phyloP scores from a whole-genome alignment of 2,329 filamentous ascomycete genomes.

The Aspergillus eucalypticola region DNA sequence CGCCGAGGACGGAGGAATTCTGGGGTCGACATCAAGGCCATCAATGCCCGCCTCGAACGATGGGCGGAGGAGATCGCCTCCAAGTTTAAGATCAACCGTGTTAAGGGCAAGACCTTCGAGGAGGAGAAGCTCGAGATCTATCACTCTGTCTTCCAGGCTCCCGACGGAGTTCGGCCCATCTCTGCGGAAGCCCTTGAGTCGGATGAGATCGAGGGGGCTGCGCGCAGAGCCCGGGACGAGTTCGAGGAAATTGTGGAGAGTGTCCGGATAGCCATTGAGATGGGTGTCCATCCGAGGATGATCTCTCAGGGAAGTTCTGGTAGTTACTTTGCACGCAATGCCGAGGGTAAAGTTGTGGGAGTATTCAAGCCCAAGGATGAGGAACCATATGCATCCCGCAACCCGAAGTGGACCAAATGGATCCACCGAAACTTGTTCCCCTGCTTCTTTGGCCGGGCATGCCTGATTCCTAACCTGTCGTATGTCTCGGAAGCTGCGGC shows the following conservation, averaged over 20 bases:
- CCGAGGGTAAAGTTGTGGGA: conserved; percentile 88
- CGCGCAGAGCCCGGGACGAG: conserved; percentile 70
- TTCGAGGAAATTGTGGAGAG: conserved; percentile 90
- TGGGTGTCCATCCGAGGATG: conserved; percentile 90
- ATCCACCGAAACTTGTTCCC: conserved; percentile 97
- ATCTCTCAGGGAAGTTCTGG: conserved; percentile 97
- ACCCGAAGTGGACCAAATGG: conserved; percentile 99
- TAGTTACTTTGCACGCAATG: conserved; percentile 94
- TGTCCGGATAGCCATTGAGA: conserved; percentile 83
- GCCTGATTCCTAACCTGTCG: conserved; percentile 93
- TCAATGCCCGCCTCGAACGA: conserved; percentile 89
- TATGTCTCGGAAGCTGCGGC: conserved; percentile 98
- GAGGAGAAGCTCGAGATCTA: conserved; percentile 93
- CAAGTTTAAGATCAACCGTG: conserved; percentile 85
- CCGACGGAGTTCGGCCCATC: conserved; percentile 79
- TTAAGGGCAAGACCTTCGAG: conserved; percentile 71
- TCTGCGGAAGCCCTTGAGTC: conserved; percentile 71
- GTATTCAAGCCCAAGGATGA: conserved; percentile 99
- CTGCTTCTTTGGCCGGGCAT: conserved; percentile 93
- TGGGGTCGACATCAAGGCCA: conserved; percentile 95
- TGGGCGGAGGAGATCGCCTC: conserved; percentile 98
- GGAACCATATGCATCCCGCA: conserved; percentile 93
- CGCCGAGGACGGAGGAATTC: conserved; percentile 69
- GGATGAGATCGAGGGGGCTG: conserved; percentile 56
- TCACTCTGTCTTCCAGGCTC: conserved; percentile 93